Base-by-base conservation (phyloP, 2,329 filamentous ascomycete species). In the Dactylonectria estremocensis region DNA sequence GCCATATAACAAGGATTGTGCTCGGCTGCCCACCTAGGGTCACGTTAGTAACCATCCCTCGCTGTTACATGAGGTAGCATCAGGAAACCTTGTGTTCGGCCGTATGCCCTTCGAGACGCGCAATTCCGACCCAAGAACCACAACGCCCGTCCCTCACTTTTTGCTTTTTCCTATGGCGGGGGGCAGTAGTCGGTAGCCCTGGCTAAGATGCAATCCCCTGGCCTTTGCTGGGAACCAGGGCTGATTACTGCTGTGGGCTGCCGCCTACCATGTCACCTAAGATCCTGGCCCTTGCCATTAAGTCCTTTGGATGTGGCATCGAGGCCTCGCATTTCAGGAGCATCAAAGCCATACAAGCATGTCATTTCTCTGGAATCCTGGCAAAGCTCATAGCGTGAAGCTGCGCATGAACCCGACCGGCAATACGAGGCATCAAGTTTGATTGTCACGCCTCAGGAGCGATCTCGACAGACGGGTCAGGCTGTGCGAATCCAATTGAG, bases 151-250 rank as follows among this genome's bases (percentile, higher is more conserved):
- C 61, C 53, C 56, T 53, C 28, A 10, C 37, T 33, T 62, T 71
- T 74, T 71, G 57, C 69, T 74, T 72, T 74, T 74, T 60, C 20
- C 59, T 50, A 69, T 64, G 65, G 68, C 69, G 69, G 67, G 69
- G 68, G 52, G 53, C 50, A 53, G 50, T 53, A 53, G 50, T 67
- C 61, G 61, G 33, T 57, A 70, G 54, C 68, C 65, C 61, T 56
- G 53, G 55, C 64, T 65, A 64, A 67, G 50, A 71, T 67, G 66
- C 69, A 62, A 61, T 62, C 50, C 64, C 68, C 64, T 72, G 60
- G 43, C 60, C 66, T 53, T 63, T 18, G 40, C 60, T 61, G 40
- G 61, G 66, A 68, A 57, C 70, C 64, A 65, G 61, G 66, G 61
- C 49, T 61, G 59, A 50, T 46, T 58, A 64, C 50, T 53, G 52